Evolutionary conservation across 306 rosid genomes (phyloP).

Genomic region (Sechiopsis laciniata): DNA sequence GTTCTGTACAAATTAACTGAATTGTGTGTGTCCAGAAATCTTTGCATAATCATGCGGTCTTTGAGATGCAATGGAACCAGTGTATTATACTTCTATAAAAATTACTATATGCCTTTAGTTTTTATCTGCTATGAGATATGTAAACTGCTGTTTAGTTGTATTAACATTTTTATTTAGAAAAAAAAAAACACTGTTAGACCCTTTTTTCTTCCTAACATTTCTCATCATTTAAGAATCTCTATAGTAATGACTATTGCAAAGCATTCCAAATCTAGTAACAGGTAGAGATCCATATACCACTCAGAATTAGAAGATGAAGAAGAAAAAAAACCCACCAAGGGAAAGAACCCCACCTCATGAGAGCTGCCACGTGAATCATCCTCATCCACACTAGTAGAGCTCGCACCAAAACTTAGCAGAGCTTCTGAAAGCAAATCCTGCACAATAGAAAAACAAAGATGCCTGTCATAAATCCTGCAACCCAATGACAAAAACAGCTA

Average conservation of each 20-base stretch:
- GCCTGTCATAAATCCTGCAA: background rate
- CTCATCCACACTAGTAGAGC: slow-evolving; percentile 53
- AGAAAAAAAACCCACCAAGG: background rate
- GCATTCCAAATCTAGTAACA: slow-evolving; percentile 1
- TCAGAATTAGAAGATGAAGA: background rate
- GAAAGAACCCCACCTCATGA: slow-evolving; percentile 41
- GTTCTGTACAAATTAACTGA: background rate
- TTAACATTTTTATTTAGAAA: too few species aligned
- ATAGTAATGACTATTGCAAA: background rate
- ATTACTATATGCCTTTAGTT: background rate
- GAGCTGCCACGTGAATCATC: slow-evolving; percentile 32
- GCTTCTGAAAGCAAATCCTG: slow-evolving; percentile 80
- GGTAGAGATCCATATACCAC: background rate
- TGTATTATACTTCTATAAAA: background rate
- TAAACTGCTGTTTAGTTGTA: too few species aligned
- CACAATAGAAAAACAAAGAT: slow-evolving; percentile 28
- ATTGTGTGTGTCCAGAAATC: background rate
- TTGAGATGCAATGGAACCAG: background rate
- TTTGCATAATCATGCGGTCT: background rate
- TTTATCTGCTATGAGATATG: background rate
- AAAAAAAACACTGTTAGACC: background rate
- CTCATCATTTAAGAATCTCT: background rate
- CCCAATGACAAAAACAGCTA: background rate
- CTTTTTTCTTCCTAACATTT: background rate
- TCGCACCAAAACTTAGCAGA: slow-evolving; percentile 85